Evolutionary conservation across 495 filamentous ascomycete genomes (phyloP).

Genomic region (Tuber microsphaerosporum): DNA sequence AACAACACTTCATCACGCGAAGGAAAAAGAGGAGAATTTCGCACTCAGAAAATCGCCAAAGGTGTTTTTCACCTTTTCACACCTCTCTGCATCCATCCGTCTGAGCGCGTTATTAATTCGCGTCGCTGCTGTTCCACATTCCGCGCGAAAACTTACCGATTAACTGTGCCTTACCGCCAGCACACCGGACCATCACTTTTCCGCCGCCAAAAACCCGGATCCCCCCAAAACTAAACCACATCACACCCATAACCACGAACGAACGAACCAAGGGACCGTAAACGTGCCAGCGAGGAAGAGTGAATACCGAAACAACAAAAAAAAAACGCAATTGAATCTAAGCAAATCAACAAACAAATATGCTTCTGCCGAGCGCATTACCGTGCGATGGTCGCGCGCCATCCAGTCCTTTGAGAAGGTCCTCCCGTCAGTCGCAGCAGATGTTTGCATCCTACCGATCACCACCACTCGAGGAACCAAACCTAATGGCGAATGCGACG

Average conservation of each 20-base stretch:
- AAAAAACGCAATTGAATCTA: not conserved
- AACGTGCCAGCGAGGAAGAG: not conserved
- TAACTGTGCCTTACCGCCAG: constrained; percentile 5
- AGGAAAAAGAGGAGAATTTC: not conserved
- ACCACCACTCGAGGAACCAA: constrained; percentile 31
- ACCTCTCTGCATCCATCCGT: not conserved
- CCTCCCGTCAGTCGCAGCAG: constrained; percentile 31
- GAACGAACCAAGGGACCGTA: not conserved
- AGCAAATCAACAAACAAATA: constrained; percentile 23
- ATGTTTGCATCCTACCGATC: constrained; percentile 33
- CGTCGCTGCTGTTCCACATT: constrained; percentile 1
- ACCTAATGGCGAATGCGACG: constrained; percentile 32
- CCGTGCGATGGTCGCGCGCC: constrained; percentile 37
- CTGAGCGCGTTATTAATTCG: constrained; percentile 6
- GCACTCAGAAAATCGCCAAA: not conserved
- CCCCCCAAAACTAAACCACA: not conserved
- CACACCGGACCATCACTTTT: constrained; percentile 4
- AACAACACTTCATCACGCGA: constrained; percentile 5
- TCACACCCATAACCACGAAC: not conserved
- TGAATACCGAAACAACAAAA: not conserved
- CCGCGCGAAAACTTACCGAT: constrained; percentile 3
- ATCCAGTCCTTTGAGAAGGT: constrained; percentile 26
- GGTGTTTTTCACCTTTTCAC: not conserved
- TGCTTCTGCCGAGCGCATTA: constrained; percentile 41
- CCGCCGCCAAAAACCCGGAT: constrained; percentile 1